These are phyloP conservation scores for Eimeria mitis DNA, from an alignment of 169 alveolate genomes.

Conservation along the genomic window DNA sequence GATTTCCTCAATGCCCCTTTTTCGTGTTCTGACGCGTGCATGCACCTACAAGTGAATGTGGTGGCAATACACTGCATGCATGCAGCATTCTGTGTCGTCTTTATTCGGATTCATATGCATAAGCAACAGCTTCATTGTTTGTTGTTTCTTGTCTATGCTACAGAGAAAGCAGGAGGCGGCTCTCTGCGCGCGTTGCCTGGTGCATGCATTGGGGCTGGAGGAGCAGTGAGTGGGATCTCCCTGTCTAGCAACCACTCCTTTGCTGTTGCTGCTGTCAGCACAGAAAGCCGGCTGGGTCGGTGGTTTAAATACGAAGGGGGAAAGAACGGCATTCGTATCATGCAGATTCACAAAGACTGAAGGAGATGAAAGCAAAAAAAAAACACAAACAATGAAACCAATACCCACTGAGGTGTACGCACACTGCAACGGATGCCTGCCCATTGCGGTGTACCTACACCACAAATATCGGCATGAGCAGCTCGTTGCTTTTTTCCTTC, in stretches of 20 bases:
- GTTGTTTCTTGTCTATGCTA: neutral
- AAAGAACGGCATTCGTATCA: conserved; percentile 26
- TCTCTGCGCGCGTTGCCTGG: neutral
- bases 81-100: too few relatives aligned
- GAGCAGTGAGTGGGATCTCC: conserved; percentile 14
- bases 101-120: too few relatives aligned
- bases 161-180: conserved; percentile 41
- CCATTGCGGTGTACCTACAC: neutral
- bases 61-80: too few relatives aligned
- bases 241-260: neutral
- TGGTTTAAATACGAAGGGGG: conserved; percentile 12
- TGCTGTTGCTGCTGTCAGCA: conserved; percentile 74
- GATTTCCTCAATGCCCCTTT: too few relatives aligned
- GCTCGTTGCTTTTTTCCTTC: neutral
- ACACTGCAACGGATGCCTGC: neutral
- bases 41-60: too few relatives aligned
- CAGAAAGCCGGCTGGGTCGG: conserved; percentile 59
- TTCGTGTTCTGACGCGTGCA: too few relatives aligned
- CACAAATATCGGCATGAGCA: neutral
- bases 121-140: neutral
- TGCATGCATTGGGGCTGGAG: conserved; percentile 17
- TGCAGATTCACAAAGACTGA: neutral
- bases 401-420: neutral
- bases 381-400: neutral
- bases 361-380: neutral